Evolutionary conservation across 2,329 filamentous ascomycete genomes (phyloP).

Genomic region (Aspergillus sp.): DNA sequence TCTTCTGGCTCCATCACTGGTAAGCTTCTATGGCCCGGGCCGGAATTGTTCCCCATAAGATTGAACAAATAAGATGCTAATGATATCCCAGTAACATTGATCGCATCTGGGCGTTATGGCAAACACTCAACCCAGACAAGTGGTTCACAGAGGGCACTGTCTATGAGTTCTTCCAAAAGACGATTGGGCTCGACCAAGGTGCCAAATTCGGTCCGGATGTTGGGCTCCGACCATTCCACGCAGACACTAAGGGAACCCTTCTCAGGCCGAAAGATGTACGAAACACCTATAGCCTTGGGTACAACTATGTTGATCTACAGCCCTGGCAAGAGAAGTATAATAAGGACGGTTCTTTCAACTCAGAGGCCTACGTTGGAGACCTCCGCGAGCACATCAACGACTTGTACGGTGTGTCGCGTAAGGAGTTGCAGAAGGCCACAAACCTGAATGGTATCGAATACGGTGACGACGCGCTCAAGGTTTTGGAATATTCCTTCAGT

Average conservation of each 20-base stretch:
- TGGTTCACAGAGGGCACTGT: slow-evolving; percentile 38
- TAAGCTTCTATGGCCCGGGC: slow-evolving; percentile 12
- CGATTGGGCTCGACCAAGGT: no score
- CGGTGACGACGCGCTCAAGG: neutral
- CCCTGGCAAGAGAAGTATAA: neutral
- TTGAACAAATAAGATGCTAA: no score
- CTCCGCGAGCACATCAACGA: no score
- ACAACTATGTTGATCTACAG: neutral
- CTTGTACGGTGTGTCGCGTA: no score
- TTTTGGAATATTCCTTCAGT: neutral
- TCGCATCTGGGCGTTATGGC: slow-evolving; percentile 40
- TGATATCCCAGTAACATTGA: slow-evolving; percentile 16
- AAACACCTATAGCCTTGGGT: neutral
- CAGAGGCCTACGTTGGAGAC: no score
- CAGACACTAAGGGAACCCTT: neutral
- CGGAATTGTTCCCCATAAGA: no score
- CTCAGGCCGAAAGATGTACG: neutral
- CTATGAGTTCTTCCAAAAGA: no score
- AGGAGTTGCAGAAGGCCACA: no score
- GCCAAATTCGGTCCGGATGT: no score
- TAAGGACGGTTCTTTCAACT: no score
- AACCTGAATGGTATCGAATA: no score
- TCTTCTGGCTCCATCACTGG: slow-evolving; percentile 68
- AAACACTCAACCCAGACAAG: slow-evolving; percentile 58
- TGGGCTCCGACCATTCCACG: neutral